Evolutionary conservation across 352 stramenopile species (phyloP), one percentile per base, ranked within the genome.

Genomic region (Globisporangium emineosum): DNA sequence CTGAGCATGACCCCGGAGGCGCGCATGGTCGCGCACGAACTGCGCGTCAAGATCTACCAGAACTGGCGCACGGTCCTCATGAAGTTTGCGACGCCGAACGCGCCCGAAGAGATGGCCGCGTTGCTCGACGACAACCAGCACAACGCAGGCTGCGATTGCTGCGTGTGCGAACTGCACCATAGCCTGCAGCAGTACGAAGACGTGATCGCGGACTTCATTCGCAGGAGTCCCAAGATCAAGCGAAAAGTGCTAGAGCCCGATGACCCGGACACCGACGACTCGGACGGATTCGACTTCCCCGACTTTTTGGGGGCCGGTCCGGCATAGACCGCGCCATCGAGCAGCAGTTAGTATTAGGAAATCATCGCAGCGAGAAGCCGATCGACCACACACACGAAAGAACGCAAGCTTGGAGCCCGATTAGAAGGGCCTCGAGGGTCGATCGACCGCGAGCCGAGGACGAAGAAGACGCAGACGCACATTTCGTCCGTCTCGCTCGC

Each of bases 41-140:
- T 93, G 42, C 83, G 84, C 23, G 60, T 90, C 57, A 79, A 83
- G 64, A 91, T 93, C 62, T 93, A 93, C 69, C 83, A 92, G 67
- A 83, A 93, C 65, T 93, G 85, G 85, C 83, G 83, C 57, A 78
- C 83, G 17, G 78, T 78, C 53, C 74, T 91, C 43, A 90, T 87
- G 77, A 80, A 90, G 65, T 71, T 78, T 53, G 81, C 88, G 56
- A 88, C 89, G 50, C 69, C 83, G 55, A 82, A 77, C 47, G 76
- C 74, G 33, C 71, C 75, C 32, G 67, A 80, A 43, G 78, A 78
- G 57, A 68, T 70, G 54, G 71, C 68, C 62, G 67, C 75, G 12
- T 54, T 74, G 65, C 65, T 78, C 62, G 76, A 77, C 12, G 54
- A 79, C 55, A 68, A 74, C 49, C 37, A 60, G 21, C 75, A 83